These are phyloP conservation scores for Saccharomycopsis sp. DNA, from an alignment of 805 yeast genomes.

Conservation along the genomic window DNA sequence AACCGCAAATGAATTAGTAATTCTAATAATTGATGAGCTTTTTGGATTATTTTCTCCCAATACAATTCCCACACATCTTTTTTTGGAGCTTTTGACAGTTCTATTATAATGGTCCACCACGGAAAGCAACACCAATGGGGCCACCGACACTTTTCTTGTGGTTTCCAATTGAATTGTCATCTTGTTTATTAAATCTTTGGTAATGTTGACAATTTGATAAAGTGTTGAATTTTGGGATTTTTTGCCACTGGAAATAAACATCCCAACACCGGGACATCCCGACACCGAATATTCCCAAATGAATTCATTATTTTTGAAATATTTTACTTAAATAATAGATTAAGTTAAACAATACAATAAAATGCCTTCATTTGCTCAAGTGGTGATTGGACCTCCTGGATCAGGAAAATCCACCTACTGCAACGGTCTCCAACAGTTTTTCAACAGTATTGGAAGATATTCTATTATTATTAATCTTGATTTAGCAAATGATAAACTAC, in stretches of 20 bases:
- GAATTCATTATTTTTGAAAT: too few relatives aligned
- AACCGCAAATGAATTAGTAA: constrained; percentile 89
- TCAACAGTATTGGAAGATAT: constrained; percentile 88
- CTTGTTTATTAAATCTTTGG: not conserved
- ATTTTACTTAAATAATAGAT: too few relatives aligned
- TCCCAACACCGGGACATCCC: too few relatives aligned
- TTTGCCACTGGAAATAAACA: too few relatives aligned
- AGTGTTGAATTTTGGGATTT: too few relatives aligned
- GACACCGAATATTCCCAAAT: too few relatives aligned
- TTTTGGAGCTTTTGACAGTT: constrained; percentile 59
- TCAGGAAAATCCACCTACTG: constrained; percentile 95
- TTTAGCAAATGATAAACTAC: constrained; percentile 41
- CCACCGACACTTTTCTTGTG: constrained; percentile 58
- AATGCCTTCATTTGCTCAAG: constrained; percentile 69
- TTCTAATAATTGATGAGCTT: constrained; percentile 43
- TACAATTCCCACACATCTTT: constrained; percentile 89
- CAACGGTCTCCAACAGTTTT: constrained; percentile 83
- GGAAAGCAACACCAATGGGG: constrained; percentile 88
- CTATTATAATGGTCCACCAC: constrained; percentile 95
- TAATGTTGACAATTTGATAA: too few relatives aligned
- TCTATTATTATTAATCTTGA: constrained; percentile 58
- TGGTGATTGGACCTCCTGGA: constrained; percentile 97
- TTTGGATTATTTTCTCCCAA: constrained; percentile 64
- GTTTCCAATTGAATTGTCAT: constrained; percentile 16
- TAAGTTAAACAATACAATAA: not conserved